Evolutionary conservation across 2,329 filamentous ascomycete species (phyloP).

Genomic region (Didymella keratinophila): DNA sequence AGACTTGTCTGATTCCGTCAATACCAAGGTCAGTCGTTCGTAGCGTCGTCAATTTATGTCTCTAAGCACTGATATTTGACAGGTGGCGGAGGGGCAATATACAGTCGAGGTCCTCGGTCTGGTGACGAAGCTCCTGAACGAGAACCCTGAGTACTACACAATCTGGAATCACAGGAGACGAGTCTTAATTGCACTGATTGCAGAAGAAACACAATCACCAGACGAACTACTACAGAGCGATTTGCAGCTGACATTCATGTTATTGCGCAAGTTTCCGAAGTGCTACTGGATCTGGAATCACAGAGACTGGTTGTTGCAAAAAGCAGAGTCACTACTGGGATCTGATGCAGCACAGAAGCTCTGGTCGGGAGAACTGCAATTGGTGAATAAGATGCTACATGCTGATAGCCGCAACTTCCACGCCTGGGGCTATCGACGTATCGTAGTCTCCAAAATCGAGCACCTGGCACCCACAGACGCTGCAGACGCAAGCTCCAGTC

Average conservation of each 20-base stretch:
- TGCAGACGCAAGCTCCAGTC: constrained; percentile 54
- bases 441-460: constrained; percentile 79
- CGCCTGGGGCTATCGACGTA: constrained; percentile 90
- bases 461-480: constrained; percentile 47
- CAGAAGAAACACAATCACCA: constrained; percentile 38
- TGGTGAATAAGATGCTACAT: constrained; percentile 87
- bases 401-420: constrained; percentile 93
- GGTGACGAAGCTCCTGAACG: constrained; percentile 74
- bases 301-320: constrained; percentile 81
- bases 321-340: constrained; percentile 72
- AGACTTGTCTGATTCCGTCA: constrained; percentile 72
- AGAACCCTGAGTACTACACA: constrained; percentile 90
- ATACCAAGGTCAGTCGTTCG: constrained; percentile 62
- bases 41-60: not conserved
- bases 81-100: constrained; percentile 59
- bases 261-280: constrained; percentile 87
- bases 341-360: constrained; percentile 65
- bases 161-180: constrained; percentile 88
- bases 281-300: constrained; percentile 99
- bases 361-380: constrained; percentile 83
- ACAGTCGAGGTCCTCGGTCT: constrained; percentile 68
- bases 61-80: not conserved
- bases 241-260: constrained; percentile 80
- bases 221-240: constrained; percentile 72
- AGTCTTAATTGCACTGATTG: constrained; percentile 69